Evolutionary conservation across 2,329 filamentous ascomycete species (phyloP).

Genomic region (Hypoxylon sp.): DNA sequence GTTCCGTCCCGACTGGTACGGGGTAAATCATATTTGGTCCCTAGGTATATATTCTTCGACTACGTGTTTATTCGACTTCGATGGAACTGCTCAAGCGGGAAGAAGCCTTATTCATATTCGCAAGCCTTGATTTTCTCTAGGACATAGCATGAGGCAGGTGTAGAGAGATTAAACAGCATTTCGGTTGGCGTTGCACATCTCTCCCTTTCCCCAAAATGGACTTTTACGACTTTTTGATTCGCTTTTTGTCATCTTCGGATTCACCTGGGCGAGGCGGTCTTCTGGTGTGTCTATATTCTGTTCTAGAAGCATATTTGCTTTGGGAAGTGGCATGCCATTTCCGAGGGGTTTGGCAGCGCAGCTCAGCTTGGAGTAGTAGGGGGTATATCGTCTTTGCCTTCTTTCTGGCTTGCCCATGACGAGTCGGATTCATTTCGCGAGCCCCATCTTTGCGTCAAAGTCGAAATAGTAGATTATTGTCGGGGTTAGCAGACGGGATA

Average conservation of each 20-base stretch:
- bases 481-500: conserved; percentile 25
- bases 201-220: conserved; percentile 37
- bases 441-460: conserved; percentile 28
- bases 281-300: conserved; percentile 42
- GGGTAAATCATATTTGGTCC: conserved; percentile 49
- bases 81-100: conserved; percentile 40
- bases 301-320: conserved; percentile 47
- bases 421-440: conserved; percentile 29
- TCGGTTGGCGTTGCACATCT: conserved; percentile 53
- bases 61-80: conserved; percentile 45
- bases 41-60: conserved; percentile 49
- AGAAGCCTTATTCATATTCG: conserved; percentile 38
- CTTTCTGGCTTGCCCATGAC: conserved; percentile 44
- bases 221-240: conserved; percentile 45
- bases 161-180: conserved; percentile 53
- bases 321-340: conserved; percentile 40
- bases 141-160: conserved; percentile 51
- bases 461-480: conserved; percentile 33
- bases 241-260: conserved; percentile 38
- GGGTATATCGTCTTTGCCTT: conserved; percentile 44
- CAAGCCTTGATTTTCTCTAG: conserved; percentile 45
- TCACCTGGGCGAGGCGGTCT: conserved; percentile 41
- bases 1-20: conserved; percentile 65
- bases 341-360: conserved; percentile 43
- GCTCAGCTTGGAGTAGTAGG: conserved; percentile 53